phyloP scores from a whole-genome alignment of 2,329 filamentous ascomycete genomes.

The Zymoseptoria passerinii region DNA sequence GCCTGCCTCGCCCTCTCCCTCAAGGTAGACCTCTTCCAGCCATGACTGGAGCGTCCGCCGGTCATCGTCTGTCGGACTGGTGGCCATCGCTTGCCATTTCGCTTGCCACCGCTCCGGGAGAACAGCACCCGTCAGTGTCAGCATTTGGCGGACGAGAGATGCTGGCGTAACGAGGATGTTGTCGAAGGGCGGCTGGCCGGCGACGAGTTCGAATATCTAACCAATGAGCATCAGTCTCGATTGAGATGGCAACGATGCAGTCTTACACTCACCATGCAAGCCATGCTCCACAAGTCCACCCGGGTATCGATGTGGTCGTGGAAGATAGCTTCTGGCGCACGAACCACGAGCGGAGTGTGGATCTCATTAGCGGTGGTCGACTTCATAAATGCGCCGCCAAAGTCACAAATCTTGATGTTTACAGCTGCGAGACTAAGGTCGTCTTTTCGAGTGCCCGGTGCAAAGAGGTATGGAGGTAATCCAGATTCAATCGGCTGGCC shows the following conservation, averaged over 20 bases:
- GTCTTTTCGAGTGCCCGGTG: slow-evolving; percentile 15
- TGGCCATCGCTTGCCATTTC: background rate
- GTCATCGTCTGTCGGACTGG: background rate
- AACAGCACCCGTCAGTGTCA: background rate
- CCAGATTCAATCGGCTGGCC: slow-evolving; percentile 13
- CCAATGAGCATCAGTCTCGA: slow-evolving; percentile 18
- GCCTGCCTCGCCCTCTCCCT: background rate
- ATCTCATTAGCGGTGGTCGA: slow-evolving; percentile 21
- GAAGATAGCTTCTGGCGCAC: slow-evolving; percentile 34
- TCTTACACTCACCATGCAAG: slow-evolving; percentile 14
- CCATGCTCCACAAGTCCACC: slow-evolving; percentile 34
- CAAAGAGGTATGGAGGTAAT: slow-evolving; percentile 9
- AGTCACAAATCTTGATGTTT: slow-evolving; percentile 30
- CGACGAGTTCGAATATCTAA: slow-evolving; percentile 2
- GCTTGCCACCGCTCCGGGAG: background rate
- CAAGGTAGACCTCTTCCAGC: background rate
- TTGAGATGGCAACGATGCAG: background rate
- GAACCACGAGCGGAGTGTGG: slow-evolving; percentile 29
- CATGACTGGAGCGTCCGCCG: background rate
- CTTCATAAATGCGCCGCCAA: slow-evolving; percentile 31
- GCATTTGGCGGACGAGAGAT: background rate
- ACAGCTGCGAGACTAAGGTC: background rate
- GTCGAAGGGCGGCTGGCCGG: slow-evolving; percentile 3
- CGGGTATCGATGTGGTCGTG: slow-evolving; percentile 28
- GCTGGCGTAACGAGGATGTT: background rate